phyloP scores from a whole-genome alignment of 2,329 filamentous ascomycete species.

The Thyridium curvatum region DNA sequence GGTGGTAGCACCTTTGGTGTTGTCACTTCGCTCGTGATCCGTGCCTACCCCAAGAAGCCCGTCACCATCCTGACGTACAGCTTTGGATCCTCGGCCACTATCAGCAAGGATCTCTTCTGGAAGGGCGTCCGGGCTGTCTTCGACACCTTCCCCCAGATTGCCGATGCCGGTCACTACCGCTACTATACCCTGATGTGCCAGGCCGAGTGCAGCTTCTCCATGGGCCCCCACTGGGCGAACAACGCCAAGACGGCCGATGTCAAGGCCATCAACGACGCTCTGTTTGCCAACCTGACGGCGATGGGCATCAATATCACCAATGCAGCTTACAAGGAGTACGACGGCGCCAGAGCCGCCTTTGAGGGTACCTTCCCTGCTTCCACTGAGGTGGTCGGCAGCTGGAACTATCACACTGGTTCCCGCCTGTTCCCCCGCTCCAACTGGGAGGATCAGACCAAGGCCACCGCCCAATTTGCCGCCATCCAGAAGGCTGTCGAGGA shows the following conservation, averaged over 20 bases:
- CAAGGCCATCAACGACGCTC: conserved; percentile 8
- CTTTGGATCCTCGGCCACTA: conserved; percentile 35
- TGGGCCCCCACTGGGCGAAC: conserved; percentile 18
- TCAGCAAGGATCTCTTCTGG: conserved; percentile 34
- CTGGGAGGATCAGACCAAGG: conserved; percentile 18
- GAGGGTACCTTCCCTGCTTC: conserved; percentile 19
- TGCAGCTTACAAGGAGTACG: conserved; percentile 12
- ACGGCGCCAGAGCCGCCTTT: not conserved
- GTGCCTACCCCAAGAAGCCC: conserved; percentile 14
- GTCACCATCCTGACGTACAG: conserved; percentile 15
- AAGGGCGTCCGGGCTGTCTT: conserved; percentile 19
- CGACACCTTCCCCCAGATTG: conserved; percentile 17
- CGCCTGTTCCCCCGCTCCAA: conserved; percentile 21
- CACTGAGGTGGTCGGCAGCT: conserved; percentile 32
- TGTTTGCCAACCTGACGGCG: conserved; percentile 14
- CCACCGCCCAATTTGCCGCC: conserved; percentile 17
- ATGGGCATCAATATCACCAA: conserved; percentile 13
- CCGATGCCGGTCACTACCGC: conserved; percentile 19
- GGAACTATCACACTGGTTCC: conserved; percentile 13
- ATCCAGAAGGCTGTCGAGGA: conserved; percentile 30
- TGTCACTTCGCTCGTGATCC: conserved; percentile 21
- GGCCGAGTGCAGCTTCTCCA: conserved; percentile 15
- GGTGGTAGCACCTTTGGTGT: conserved; percentile 47
- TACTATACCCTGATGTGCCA: conserved; percentile 19
- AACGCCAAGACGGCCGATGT: conserved; percentile 11